These are phyloP conservation scores for Plasmopara muralis DNA, from an alignment of 352 stramenopile genomes.

Conservation along the genomic window DNA sequence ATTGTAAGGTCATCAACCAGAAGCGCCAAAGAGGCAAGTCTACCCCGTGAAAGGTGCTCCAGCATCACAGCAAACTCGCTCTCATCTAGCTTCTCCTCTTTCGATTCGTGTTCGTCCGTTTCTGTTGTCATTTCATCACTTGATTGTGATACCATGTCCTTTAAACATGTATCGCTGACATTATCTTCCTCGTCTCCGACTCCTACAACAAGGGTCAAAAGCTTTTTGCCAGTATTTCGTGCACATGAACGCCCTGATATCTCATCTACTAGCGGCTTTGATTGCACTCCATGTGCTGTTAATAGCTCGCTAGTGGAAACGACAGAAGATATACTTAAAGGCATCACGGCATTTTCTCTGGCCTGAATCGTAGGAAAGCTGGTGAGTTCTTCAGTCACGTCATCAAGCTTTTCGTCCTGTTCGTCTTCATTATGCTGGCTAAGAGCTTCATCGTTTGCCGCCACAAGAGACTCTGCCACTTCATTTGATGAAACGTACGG, in stretches of 20 bases:
- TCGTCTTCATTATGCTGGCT: neutral
- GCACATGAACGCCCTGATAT: neutral
- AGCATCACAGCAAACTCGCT: slow-evolving; percentile 30
- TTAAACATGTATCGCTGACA: neutral
- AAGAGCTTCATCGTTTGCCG: neutral
- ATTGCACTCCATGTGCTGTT: neutral
- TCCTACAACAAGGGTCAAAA: slow-evolving; percentile 19
- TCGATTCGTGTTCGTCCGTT: slow-evolving; percentile 6
- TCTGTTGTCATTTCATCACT: neutral
- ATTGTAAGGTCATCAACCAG: slow-evolving; percentile 20
- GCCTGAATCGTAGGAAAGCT: slow-evolving; percentile 19
- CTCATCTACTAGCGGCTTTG: slow-evolving; percentile 3
- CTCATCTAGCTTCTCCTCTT: slow-evolving; percentile 11
- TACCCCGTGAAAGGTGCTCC: slow-evolving; percentile 22
- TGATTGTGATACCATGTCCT: slow-evolving; percentile 1
- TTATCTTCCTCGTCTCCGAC: slow-evolving; percentile 14
- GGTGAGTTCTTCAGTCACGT: slow-evolving; percentile 11
- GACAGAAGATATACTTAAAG: neutral
- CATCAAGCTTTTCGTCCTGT: neutral
- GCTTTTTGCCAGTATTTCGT: slow-evolving; percentile 4
- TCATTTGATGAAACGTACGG: slow-evolving; percentile 4
- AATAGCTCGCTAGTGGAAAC: neutral
- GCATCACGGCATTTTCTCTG: slow-evolving; percentile 8
- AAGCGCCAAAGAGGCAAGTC: slow-evolving; percentile 24
- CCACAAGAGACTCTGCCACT: neutral